Conservation (phyloP, 345 rosid species). For the Toxicodendron radicans region DNA sequence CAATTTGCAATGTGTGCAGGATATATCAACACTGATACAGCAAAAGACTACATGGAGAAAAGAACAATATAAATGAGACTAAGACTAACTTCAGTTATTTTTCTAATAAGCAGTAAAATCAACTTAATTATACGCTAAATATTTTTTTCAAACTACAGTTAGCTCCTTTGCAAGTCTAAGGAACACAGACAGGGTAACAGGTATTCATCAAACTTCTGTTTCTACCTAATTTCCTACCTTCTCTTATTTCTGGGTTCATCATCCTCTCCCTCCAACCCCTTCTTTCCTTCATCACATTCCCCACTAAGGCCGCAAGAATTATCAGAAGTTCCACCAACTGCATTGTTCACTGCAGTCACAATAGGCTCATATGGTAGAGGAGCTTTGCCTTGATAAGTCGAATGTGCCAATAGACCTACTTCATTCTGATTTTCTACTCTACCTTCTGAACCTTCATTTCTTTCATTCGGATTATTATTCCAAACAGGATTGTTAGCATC, state of each 20-base stretch:
- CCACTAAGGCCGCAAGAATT: conserved; percentile 61
- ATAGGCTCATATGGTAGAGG: conserved; percentile 33
- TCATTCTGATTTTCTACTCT: conserved; percentile 47
- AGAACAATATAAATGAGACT: neutral
- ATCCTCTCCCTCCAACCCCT: conserved; percentile 51
- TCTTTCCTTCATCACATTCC: conserved; percentile 66
- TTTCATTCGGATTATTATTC: conserved; percentile 40
- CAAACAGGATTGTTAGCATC: conserved; percentile 29
- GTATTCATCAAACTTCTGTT: neutral
- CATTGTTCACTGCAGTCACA: conserved; percentile 27
- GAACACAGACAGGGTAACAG: no score
- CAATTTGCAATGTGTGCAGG: neutral
- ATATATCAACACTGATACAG: neutral
- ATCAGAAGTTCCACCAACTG: conserved; percentile 47
- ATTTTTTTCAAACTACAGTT: neutral
- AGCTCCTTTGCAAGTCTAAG: neutral
- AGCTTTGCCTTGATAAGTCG: conserved; percentile 31
- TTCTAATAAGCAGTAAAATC: neutral
- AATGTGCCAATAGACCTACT: conserved; percentile 24
- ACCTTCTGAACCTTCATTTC: conserved; percentile 44
- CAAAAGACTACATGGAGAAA: neutral
- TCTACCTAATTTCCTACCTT: no score
- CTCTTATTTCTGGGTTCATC: conserved; percentile 66
- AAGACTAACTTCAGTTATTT: neutral
- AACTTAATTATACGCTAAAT: neutral